Conservation (phyloP, 1,139 yeast species). For the Candida sp. region DNA sequence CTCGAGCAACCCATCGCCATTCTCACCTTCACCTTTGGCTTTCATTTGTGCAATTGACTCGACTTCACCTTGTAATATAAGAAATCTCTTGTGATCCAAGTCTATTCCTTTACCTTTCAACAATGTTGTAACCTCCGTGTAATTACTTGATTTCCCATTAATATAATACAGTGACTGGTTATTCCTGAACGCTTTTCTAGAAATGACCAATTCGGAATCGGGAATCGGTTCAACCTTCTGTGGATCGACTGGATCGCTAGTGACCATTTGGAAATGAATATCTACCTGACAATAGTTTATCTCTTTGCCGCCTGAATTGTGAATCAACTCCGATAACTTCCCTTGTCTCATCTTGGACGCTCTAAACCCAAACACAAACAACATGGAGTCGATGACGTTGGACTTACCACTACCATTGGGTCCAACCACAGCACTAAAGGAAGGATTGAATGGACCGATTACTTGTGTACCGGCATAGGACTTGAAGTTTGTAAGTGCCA, state of each 20-base stretch:
- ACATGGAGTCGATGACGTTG: constrained; percentile 93
- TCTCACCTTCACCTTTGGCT: constrained; percentile 91
- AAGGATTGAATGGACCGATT: constrained; percentile 93
- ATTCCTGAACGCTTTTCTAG: constrained; percentile 79
- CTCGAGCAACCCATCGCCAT: constrained; percentile 93
- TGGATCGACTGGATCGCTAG: constrained; percentile 55
- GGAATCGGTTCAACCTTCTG: constrained; percentile 48
- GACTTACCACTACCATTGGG: constrained; percentile 99
- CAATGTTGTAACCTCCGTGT: constrained; percentile 78
- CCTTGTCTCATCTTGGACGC: constrained; percentile 98
- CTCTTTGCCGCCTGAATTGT: constrained; percentile 69
- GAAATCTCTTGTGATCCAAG: constrained; percentile 90
- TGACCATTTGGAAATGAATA: constrained; percentile 83
- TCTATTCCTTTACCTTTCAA: constrained; percentile 90
- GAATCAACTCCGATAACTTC: constrained; percentile 88
- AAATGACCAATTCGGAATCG: constrained; percentile 65
- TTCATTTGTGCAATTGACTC: constrained; percentile 99
- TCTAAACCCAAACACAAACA: constrained; percentile 96
- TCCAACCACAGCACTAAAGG: constrained; percentile 98
- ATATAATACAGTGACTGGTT: constrained; percentile 83
- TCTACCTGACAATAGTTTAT: constrained; percentile 87
- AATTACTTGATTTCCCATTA: constrained; percentile 70
- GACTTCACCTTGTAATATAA: constrained; percentile 97
- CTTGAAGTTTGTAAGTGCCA: constrained; percentile 85
- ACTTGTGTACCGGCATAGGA: constrained; percentile 96